Base-by-base conservation (phyloP, 192 early-diverging fungal genomes). In the Geranomyces michiganensis region DNA sequence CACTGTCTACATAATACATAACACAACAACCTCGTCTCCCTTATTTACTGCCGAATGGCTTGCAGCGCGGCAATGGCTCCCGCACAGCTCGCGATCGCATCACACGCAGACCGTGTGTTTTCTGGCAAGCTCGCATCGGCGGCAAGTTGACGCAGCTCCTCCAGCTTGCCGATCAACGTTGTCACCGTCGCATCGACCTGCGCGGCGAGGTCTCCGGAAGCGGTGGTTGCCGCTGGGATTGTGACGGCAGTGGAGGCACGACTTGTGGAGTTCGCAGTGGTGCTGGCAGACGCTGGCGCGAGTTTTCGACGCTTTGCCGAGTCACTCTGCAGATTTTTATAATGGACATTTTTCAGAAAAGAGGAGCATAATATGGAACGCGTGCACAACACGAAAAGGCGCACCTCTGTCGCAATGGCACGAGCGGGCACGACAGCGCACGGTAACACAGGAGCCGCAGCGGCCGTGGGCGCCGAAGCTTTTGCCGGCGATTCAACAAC, bases 21-120 rank as follows among this genome's bases (percentile, higher is more conserved):
- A n/a, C n/a, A n/a, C n/a, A n/a, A n/a, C n/a, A n/a, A n/a, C 36
- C 36, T 41, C 36, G 3, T 41, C 36, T 41, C 10, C 36, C 36
- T 10, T n/a, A n/a, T n/a, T 41, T 10, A 41, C 36, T 3, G 3
- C 36, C 36, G 36, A 10, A 73, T 43, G 10, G 64, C 55, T 44
- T 73, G 72, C 33, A 65, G 56, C 22, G 73, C 73, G 9, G 43
- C 56, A 26, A 74, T 48, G 17, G 73, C 73, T 13, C 32, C 43
- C 10, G 73, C 73, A 62, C 73, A 74, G 66, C 73, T 74, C 9
- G 73, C 51, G 13, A 74, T 68, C 14, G 73, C 66, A 24, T 74
- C 66, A 32, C 65, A 74, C 8, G 61, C 19, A 0, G 55, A 36
- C 31, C 48, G 29, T 30, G 45, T 51, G 4, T 43, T 19, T 60